Base-by-base conservation (phyloP, 257 asterid species). In the Vinca minor region DNA sequence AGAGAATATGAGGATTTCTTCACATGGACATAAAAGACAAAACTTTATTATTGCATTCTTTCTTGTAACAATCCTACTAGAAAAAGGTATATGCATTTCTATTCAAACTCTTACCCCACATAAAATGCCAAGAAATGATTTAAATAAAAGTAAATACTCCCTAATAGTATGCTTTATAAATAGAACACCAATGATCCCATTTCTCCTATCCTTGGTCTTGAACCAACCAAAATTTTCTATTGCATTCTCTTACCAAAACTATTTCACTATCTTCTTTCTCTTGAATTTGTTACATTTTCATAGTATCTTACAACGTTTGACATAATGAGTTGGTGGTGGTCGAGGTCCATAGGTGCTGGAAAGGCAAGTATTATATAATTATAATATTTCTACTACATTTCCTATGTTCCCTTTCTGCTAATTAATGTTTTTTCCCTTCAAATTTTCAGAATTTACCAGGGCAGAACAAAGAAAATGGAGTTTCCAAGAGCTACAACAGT, bases 261-360 rank as follows among this genome's bases (percentile, higher is more conserved):
- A n/a, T n/a, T n/a, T n/a, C n/a, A n/a, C n/a, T n/a, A n/a, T n/a
- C n/a, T n/a, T n/a, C n/a, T n/a, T n/a, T n/a, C n/a, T n/a, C n/a
- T n/a, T n/a, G n/a, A n/a, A n/a, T n/a, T n/a, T n/a, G n/a, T n/a
- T n/a, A n/a, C 42, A 35, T 15, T 8, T 26, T 52, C 3, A 0
- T 15, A 8, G 5, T 4, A 3, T 28, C 52, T n/a, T 18, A 13
- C 12, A 4, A 41, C 26, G 4, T 39, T 36, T 13, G 10, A 34
- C 20, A 57, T 15, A 63, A 63, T 63, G 70, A 70, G 52, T 15
- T 70, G 74, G 69, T 70, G 69, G 70, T 70, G 64, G 74, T 31
- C 21, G 35, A 70, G 69, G 64, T 70, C 74, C 5, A 12, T 70
- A 3, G 60, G 14, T 25, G 58, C 62, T 13, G 20, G 35, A 15